These are phyloP conservation scores for Pichia cactophila DNA, from an alignment of 1,139 yeast genomes.

Conservation along the genomic window DNA sequence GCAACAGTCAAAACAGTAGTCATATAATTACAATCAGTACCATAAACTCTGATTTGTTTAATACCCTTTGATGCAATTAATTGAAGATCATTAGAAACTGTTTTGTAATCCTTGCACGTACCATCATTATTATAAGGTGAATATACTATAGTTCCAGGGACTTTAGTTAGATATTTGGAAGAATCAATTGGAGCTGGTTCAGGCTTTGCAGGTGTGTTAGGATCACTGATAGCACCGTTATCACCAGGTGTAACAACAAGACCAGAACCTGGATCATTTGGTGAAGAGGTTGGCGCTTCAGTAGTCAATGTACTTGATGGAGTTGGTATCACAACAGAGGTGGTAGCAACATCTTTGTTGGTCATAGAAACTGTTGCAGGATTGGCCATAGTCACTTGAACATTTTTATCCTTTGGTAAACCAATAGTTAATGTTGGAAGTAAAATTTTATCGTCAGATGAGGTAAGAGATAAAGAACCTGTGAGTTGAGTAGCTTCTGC, in stretches of 20 bases:
- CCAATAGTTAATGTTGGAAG: slow-evolving; percentile 15
- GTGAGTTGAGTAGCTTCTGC: slow-evolving; percentile 9
- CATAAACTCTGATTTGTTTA: slow-evolving; percentile 62
- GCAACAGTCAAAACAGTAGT: slow-evolving; percentile 59
- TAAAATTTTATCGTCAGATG: slow-evolving; percentile 14
- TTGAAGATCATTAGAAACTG: slow-evolving; percentile 53
- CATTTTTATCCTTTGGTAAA: slow-evolving; percentile 23
- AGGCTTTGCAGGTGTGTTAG: slow-evolving; percentile 9
- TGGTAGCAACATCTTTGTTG: slow-evolving; percentile 10
- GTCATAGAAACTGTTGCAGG: slow-evolving; percentile 17
- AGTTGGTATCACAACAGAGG: slow-evolving; percentile 14
- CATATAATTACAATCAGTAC: slow-evolving; percentile 75
- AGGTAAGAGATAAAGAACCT: slow-evolving; percentile 12
- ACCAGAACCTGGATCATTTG: slow-evolving; percentile 18
- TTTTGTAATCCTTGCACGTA: slow-evolving; percentile 51
- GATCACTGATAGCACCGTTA: neutral
- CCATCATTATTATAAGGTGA: slow-evolving; percentile 71
- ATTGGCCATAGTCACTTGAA: slow-evolving; percentile 12
- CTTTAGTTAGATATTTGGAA: slow-evolving; percentile 17
- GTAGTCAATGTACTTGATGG: slow-evolving; percentile 17
- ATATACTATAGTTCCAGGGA: slow-evolving; percentile 37
- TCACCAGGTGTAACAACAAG: slow-evolving; percentile 3
- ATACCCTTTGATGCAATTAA: slow-evolving; percentile 56
- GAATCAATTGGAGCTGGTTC: slow-evolving; percentile 8
- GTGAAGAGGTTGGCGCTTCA: slow-evolving; percentile 16